Evolutionary conservation across 1,284 basidiomycete genomes (phyloP).

Genomic region (Phellinidium pouzarii): DNA sequence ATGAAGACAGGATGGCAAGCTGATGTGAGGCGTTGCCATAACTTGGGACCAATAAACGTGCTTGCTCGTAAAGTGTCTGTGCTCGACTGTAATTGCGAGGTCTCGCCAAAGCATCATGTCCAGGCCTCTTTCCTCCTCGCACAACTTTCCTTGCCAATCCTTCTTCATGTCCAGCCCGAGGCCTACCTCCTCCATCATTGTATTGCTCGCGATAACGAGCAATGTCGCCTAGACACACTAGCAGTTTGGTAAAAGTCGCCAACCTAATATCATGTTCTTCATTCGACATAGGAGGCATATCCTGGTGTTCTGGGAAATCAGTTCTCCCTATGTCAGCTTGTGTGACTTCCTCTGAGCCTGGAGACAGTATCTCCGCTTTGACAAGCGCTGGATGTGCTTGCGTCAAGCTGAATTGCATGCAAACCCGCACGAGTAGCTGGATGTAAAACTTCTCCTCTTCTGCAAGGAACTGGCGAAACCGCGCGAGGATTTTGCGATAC

Average conservation of each 20-base stretch:
- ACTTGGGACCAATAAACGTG: constrained; percentile 72
- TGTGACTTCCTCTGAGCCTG: constrained; percentile 29
- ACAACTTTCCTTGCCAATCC: constrained; percentile 33
- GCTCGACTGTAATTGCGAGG: constrained; percentile 71
- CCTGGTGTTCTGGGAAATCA: constrained; percentile 47
- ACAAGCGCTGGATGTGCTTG: constrained; percentile 52
- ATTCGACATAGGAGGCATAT: constrained; percentile 34
- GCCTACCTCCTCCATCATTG: constrained; percentile 60
- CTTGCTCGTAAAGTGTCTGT: constrained; percentile 78
- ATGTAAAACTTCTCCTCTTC: constrained; percentile 88
- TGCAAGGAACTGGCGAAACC: constrained; percentile 80
- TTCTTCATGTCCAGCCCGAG: constrained; percentile 60
- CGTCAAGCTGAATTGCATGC: constrained; percentile 57
- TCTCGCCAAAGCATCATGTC: constrained; percentile 37
- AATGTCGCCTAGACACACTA: constrained; percentile 91
- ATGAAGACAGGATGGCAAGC: constrained; percentile 86
- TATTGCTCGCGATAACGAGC: constrained; percentile 91
- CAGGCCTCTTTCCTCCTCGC: constrained; percentile 37
- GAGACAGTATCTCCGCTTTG: constrained; percentile 46
- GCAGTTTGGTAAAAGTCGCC: constrained; percentile 76
- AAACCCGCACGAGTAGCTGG: constrained; percentile 65
- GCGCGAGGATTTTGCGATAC: constrained; percentile 77
- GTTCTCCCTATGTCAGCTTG: constrained; percentile 35
- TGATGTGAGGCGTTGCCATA: constrained; percentile 91
- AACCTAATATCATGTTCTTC: constrained; percentile 57